Conservation (phyloP, 169 alveolate genomes). For the Plasmodium ovale region DNA sequence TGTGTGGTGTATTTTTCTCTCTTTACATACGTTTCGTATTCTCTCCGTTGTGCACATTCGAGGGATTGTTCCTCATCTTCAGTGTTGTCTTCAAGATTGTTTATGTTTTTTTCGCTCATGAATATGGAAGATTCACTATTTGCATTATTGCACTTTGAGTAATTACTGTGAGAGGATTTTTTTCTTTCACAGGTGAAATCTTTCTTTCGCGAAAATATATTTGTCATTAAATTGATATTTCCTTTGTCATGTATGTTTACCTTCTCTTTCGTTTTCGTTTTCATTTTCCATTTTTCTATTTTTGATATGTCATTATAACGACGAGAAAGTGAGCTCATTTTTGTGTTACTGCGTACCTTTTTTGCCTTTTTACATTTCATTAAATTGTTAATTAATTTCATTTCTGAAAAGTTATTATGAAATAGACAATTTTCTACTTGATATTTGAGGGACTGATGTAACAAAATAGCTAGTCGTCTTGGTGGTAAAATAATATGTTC, state of each 20-base stretch:
- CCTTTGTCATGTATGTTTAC: background rate
- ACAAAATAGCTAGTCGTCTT: constrained; percentile 64
- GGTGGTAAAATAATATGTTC: constrained; percentile 68
- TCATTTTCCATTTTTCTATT: background rate
- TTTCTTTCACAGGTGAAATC: background rate
- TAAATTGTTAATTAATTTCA: constrained; percentile 2
- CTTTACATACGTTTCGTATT: too few species aligned
- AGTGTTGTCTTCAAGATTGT: background rate
- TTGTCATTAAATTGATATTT: background rate
- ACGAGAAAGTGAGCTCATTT: background rate
- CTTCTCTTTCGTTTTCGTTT: background rate
- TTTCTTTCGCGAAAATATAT: background rate
- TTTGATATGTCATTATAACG: background rate
- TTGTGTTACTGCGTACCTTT: background rate
- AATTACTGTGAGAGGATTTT: background rate
- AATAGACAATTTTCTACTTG: constrained; percentile 67
- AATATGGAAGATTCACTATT: background rate
- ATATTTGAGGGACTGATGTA: constrained; percentile 68
- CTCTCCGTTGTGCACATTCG: too few species aligned
- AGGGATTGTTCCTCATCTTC: too few species aligned
- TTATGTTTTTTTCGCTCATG: background rate
- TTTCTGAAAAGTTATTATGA: constrained; percentile 54
- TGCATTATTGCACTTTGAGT: background rate
- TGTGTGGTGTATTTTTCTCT: too few species aligned
- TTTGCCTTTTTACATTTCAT: background rate